phyloP scores from a whole-genome alignment of 371 early-diverging fungal genomes.

The Lichtheimia ramosa region DNA sequence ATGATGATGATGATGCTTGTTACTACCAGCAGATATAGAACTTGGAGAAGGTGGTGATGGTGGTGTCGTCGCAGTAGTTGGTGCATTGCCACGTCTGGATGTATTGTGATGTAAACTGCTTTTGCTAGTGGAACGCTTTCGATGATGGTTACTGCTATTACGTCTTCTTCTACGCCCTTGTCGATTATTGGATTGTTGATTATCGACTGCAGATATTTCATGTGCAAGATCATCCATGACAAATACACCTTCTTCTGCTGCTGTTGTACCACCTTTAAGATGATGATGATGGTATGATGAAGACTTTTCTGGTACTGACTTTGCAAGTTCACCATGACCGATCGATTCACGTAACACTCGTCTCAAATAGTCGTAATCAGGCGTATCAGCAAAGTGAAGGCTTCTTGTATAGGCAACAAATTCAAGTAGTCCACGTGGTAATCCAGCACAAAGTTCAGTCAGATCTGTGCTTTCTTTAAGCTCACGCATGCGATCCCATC shows the following conservation, averaged over 20 bases:
- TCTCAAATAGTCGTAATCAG: constrained; percentile 80
- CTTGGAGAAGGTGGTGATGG: constrained; percentile 7
- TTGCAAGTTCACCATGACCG: background rate
- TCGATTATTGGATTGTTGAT: constrained; percentile 1
- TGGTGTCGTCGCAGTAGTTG: background rate
- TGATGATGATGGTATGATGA: background rate
- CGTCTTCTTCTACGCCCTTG: constrained; percentile 2
- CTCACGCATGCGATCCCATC: constrained; percentile 64
- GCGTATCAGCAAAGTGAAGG: constrained; percentile 86
- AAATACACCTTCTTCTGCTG: constrained; percentile 17
- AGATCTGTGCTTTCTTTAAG: constrained; percentile 55
- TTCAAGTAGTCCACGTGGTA: constrained; percentile 57
- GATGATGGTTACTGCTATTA: constrained; percentile 2
- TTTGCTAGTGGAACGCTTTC: constrained; percentile 1
- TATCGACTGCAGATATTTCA: constrained; percentile 10
- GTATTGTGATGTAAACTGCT: constrained; percentile 2
- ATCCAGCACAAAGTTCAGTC: constrained; percentile 55
- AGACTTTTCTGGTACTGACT: background rate
- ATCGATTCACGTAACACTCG: constrained; percentile 35
- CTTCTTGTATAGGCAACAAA: constrained; percentile 74
- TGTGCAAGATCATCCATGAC: constrained; percentile 25
- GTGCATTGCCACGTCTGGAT: background rate
- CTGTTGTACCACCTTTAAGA: background rate
- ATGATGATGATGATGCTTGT: too few relatives aligned
- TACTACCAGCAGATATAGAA: background rate